Conservation (phyloP, 805 yeast genomes). For the Zygosaccharomyces siamensis region DNA sequence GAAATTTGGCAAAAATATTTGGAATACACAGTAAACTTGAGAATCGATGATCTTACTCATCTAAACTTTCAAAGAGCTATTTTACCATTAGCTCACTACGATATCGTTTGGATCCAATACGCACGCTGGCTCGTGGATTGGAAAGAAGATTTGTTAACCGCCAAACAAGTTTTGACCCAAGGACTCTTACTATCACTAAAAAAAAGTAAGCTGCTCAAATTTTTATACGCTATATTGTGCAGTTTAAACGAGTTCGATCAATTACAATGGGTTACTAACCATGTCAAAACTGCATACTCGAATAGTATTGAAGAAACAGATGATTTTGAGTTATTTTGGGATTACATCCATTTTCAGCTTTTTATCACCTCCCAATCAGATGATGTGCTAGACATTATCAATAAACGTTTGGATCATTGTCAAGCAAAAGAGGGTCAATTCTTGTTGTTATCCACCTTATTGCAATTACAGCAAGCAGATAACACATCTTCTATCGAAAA, state of each 20-base stretch:
- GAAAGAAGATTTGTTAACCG: conserved; percentile 20
- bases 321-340: conserved; percentile 32
- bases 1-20: conserved; percentile 29
- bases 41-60: conserved; percentile 20
- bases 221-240: conserved; percentile 20
- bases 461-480: conserved; percentile 25
- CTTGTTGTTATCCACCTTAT: conserved; percentile 18
- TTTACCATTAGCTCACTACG: conserved; percentile 30
- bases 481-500: conserved; percentile 22
- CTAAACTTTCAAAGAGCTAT: conserved; percentile 34
- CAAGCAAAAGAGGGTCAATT: conserved; percentile 18
- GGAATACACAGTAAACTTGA: conserved; percentile 24
- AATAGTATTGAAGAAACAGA: conserved; percentile 21
- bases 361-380: conserved; percentile 18
- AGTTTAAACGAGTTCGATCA: conserved; percentile 21
- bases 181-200: conserved; percentile 22
- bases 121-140: conserved; percentile 28
- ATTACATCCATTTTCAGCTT: conserved; percentile 26
- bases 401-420: conserved; percentile 19
- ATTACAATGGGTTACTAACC: conserved; percentile 14
- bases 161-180: conserved; percentile 23
- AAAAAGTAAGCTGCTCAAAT: conserved; percentile 22
- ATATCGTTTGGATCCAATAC: conserved; percentile 31
- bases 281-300: conserved; percentile 13
- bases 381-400: conserved; percentile 14